A percentile compares a stretch with the other conserved stretches of the same genome.
These are phyloP conservation scores for Lactuca sativa DNA, from an alignment of 129 eudicot genomes.

Conservation along the genomic window DNA sequence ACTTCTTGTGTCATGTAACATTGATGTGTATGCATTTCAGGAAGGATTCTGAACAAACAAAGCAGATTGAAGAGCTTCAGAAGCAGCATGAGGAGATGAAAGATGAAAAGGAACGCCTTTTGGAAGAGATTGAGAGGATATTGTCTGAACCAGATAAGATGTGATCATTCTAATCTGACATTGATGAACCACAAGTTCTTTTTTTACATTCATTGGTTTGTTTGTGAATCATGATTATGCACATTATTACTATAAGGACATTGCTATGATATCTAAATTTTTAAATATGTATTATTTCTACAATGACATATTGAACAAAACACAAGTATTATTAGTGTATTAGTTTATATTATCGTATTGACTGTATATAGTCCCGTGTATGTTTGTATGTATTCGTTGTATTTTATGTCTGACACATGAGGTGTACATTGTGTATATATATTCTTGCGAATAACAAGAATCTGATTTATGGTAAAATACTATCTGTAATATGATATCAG, in stretches of 20 bases:
- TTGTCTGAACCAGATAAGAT: constrained; percentile 49
- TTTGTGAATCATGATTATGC: constrained; percentile 16
- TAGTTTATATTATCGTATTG: too few species aligned
- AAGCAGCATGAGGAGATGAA: constrained; percentile 62
- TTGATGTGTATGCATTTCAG: constrained; percentile 34
- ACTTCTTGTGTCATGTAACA: too few species aligned
- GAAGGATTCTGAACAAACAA: constrained; percentile 84
- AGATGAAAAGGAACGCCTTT: constrained; percentile 66
- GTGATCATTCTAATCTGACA: constrained; percentile 31
- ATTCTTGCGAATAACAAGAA: too few species aligned
- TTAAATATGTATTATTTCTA: too few species aligned
- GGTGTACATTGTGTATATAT: too few species aligned
- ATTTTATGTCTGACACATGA: too few species aligned
- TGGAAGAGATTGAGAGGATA: constrained; percentile 69
- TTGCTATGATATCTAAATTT: neutral
- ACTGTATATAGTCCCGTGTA: too few species aligned
- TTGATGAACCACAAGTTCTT: neutral
- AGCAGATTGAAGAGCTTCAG: constrained; percentile 75
- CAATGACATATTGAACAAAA: too few species aligned
- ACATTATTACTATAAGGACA: neutral
- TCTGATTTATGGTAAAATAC: too few species aligned
- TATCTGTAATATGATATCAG: too few species aligned
- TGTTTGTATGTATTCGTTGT: too few species aligned
- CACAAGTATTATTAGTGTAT: too few species aligned
- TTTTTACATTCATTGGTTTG: neutral